Base-by-base conservation (phyloP, 768 basidiomycete genomes). In the Russula sp. region DNA sequence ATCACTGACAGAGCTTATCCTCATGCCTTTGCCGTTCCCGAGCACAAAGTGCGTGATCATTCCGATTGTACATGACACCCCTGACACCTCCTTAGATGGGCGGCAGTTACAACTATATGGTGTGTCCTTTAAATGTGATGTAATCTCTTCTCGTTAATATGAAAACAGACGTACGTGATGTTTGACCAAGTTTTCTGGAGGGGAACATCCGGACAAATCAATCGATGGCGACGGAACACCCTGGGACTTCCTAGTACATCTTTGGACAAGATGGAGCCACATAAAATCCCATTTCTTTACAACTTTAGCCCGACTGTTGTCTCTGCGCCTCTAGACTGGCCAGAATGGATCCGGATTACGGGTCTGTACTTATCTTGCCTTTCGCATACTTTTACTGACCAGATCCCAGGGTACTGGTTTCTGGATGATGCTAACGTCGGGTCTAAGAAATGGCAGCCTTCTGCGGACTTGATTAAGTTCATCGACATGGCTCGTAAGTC, bases 161-260 rank as follows among this genome's bases (percentile, higher is more conserved):
- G 42, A 54, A 55, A 58, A 36, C 56, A 93, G 88, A 87, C 93
- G 5, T 96, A 94, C 71, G 93, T 95, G 54, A 87, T 98, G 84
- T 98, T 98, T 71, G 97, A 96, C 68, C 93, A 96, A 77, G 88
- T 96, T 34, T 98, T 99, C 75, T 99, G 96, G 96, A 82, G 91
- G 51, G 95, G 90, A 16, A 98, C 87, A 34, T 80, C 96, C 2
- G 89, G 92, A 1, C 96, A 98, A 70, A 87, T 99, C 69, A 98
- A 98, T 70, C 83, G 91, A 49, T 99, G 93, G 93, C 81, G 96
- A 36, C 81, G 86, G 65, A 83, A 93, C 65, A 71, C 83, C 7
- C 75, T 98, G 22, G 82, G 81, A 51, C 81, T 99, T 39, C 82
- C 81, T 3, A 80, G 87, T 64, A 98, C 96, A 18, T 93, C 80